Percentiles rank a stretch among this genome's conserved stretches.
phyloP scores from a whole-genome alignment of 2,329 filamentous ascomycete species.

The Aspergillus sp. region DNA sequence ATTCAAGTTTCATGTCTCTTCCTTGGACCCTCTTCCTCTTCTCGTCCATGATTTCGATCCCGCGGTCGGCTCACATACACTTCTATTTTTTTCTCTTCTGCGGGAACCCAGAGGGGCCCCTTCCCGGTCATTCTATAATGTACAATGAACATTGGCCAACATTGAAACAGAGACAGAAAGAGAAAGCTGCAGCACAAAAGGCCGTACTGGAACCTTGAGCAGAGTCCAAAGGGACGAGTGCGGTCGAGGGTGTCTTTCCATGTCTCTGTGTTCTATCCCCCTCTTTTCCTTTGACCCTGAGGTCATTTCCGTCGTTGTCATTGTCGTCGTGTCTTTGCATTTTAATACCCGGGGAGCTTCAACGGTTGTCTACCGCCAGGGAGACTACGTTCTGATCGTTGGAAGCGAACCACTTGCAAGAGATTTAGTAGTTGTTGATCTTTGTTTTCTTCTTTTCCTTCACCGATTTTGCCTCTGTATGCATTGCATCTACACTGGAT shows the following conservation, averaged over 20 bases:
- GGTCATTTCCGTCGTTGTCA: neutral
- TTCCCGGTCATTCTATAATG: slow-evolving; percentile 13
- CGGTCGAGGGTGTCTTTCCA: neutral
- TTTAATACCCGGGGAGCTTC: slow-evolving; percentile 28
- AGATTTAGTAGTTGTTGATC: slow-evolving; percentile 10
- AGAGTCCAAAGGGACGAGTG: neutral
- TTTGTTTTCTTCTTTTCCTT: slow-evolving; percentile 13
- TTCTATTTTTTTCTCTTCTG: slow-evolving; percentile 12
- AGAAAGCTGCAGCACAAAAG: neutral
- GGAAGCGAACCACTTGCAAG: slow-evolving; percentile 3
- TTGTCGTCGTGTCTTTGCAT: slow-evolving; percentile 12
- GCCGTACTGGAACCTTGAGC: neutral
- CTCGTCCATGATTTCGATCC: slow-evolving; percentile 21
- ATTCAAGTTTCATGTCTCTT: slow-evolving; percentile 15
- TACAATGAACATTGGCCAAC: slow-evolving; percentile 19
- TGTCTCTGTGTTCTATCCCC: neutral
- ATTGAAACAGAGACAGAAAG: slow-evolving; percentile 7
- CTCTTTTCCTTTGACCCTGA: neutral
- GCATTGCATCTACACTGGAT: slow-evolving; percentile 23
- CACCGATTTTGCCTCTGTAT: slow-evolving; percentile 11
- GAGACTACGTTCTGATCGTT: neutral
- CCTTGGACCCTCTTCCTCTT: slow-evolving; percentile 20
- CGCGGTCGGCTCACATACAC: slow-evolving; percentile 16
- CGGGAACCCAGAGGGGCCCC: slow-evolving; percentile 1
- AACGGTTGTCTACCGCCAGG: slow-evolving; percentile 9